These are phyloP conservation scores for Logfia minima DNA, from an alignment of 129 eudicot genomes.

Conservation along the genomic window DNA sequence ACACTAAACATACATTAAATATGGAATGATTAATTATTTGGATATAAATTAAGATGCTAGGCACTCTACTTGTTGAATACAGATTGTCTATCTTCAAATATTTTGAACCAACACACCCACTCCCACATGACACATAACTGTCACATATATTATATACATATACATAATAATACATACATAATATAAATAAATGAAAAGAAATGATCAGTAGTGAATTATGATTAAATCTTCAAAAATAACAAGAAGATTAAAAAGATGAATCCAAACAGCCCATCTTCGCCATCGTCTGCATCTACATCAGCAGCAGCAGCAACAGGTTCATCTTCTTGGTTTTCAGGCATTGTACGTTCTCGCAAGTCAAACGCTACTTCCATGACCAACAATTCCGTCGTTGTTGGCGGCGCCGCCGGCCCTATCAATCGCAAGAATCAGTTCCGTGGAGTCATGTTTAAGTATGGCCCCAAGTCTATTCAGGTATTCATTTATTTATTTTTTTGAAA, in stretches of 20 bases:
- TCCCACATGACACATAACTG: neutral
- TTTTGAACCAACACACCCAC: neutral
- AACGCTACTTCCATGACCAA: slow-evolving; percentile 34
- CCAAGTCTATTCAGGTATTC: slow-evolving; percentile 73
- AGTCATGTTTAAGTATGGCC: slow-evolving; percentile 86
- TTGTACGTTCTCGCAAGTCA: slow-evolving; percentile 76
- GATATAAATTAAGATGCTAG: too few species aligned
- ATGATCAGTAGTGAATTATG: neutral
- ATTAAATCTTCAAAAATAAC: too few species aligned
- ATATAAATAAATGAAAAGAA: too few species aligned
- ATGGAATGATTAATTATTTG: too few species aligned
- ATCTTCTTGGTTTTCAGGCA: slow-evolving; percentile 79
- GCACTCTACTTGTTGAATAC: too few species aligned
- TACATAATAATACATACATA: too few species aligned
- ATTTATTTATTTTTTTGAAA: neutral
- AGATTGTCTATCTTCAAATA: too few species aligned
- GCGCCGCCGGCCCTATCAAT: slow-evolving; percentile 47
- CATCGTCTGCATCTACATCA: slow-evolving; percentile 42
- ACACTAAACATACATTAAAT: too few species aligned
- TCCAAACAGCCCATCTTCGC: slow-evolving; percentile 43
- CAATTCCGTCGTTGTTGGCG: slow-evolving; percentile 26
- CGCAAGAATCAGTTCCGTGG: slow-evolving; percentile 83
- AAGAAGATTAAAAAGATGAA: slow-evolving; percentile 26
- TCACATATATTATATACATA: neutral
- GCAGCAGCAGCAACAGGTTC: slow-evolving; percentile 3